phyloP scores from a whole-genome alignment of 148 eudicot genomes.

The Gaultheria prostrata region DNA sequence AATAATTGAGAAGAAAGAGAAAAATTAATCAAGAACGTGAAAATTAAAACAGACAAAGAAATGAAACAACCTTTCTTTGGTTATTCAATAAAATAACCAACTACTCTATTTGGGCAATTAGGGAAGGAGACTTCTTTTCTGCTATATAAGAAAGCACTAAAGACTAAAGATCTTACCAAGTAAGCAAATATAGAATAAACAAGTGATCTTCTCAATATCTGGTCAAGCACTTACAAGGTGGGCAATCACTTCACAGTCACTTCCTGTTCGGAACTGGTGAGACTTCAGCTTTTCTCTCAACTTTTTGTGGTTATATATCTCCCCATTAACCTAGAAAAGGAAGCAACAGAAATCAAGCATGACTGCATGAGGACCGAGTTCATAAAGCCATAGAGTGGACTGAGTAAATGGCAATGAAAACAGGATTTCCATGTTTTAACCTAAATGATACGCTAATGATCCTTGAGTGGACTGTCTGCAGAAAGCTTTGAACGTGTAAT shows the following conservation, averaged over 20 bases:
- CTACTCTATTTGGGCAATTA: background rate
- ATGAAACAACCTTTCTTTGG: background rate
- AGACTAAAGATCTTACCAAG: background rate
- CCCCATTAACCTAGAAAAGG: constrained; percentile 75
- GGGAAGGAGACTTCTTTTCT: background rate
- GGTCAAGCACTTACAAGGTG: constrained; percentile 68
- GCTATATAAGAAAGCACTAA: background rate
- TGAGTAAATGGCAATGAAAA: background rate
- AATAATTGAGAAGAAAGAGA: constrained; percentile 4
- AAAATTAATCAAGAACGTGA: background rate
- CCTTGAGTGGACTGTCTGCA: background rate
- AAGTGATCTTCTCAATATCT: background rate
- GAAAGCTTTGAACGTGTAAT: background rate
- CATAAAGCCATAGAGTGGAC: background rate
- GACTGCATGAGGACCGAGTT: background rate
- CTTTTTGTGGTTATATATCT: constrained; percentile 80
- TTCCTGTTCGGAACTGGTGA: constrained; percentile 75
- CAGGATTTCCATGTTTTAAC: background rate
- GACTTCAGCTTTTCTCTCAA: constrained; percentile 56
- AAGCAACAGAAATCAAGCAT: constrained; percentile 15
- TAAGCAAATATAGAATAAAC: constrained; percentile 7
- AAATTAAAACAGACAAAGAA: background rate
- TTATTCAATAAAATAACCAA: background rate
- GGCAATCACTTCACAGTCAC: constrained; percentile 95
- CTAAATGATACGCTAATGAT: background rate